Conservation (phyloP, 352 stramenopile genomes). For the Thalassiosira livingstoniorum region DNA sequence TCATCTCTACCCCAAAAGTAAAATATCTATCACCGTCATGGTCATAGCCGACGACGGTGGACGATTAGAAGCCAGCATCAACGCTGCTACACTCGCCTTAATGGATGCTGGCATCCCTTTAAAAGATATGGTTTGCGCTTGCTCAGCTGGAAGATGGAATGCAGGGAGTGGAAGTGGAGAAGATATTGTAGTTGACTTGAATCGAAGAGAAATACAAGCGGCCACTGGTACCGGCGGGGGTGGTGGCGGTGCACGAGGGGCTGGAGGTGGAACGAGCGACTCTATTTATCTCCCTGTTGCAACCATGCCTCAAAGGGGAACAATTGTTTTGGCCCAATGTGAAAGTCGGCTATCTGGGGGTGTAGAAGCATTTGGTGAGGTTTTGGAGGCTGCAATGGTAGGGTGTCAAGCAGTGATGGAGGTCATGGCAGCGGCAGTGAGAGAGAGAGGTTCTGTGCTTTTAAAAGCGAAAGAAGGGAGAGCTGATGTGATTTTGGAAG, state of each 20-base stretch:
- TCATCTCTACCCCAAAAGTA: conserved; percentile 79
- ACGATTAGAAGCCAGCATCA: conserved; percentile 77
- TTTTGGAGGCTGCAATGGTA: conserved; percentile 77
- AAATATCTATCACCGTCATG: conserved; percentile 74
- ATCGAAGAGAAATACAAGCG: conserved; percentile 66
- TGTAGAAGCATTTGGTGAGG: conserved; percentile 66
- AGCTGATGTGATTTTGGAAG: conserved; percentile 55
- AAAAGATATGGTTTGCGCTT: conserved; percentile 81
- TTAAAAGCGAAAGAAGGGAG: conserved; percentile 63
- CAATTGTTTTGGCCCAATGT: conserved; percentile 83
- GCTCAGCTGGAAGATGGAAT: conserved; percentile 75
- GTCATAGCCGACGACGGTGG: conserved; percentile 84
- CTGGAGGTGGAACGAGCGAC: conserved; percentile 52
- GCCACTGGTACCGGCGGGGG: conserved; percentile 44
- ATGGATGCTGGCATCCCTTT: conserved; percentile 83
- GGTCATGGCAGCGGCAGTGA: conserved; percentile 77
- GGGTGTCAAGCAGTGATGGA: conserved; percentile 83
- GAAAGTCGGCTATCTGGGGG: conserved; percentile 74
- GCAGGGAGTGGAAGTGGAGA: conserved; percentile 50
- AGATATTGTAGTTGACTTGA: conserved; percentile 80
- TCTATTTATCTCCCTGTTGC: conserved; percentile 78
- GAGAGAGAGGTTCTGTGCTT: conserved; percentile 63
- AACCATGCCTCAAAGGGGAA: conserved; percentile 80
- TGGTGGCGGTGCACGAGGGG: background rate
- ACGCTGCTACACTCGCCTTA: conserved; percentile 78